Conservation (phyloP, 208 protist genomes). For the Leishmania braziliensis region DNA sequence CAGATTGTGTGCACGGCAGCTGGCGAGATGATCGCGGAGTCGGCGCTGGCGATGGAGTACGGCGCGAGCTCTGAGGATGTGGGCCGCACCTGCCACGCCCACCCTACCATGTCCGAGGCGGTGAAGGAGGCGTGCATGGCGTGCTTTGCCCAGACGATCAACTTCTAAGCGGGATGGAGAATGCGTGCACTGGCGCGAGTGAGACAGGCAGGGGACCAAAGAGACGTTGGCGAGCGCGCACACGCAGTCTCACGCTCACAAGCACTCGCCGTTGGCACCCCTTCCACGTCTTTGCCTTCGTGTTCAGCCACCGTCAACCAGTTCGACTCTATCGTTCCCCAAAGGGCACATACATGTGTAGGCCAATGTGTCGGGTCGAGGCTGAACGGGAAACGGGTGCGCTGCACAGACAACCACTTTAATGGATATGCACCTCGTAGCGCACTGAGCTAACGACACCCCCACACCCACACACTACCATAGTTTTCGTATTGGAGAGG, state of each 20-base stretch:
- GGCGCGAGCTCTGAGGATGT: slow-evolving; percentile 97
- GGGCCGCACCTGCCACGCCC: slow-evolving; percentile 98
- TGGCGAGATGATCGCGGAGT: slow-evolving; percentile 98
- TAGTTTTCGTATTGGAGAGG: background rate
- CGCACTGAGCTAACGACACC: background rate
- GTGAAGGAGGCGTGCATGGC: slow-evolving; percentile 99
- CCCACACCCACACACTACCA: background rate
- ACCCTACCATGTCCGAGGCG: slow-evolving; percentile 98
- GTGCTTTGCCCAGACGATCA: slow-evolving; percentile 97
- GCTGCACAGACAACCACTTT: background rate
- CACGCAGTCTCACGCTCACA: background rate
- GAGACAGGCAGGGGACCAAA: background rate
- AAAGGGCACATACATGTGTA: background rate
- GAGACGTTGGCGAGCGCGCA: background rate
- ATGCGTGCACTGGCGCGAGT: background rate
- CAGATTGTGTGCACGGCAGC: slow-evolving; percentile 97
- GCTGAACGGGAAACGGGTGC: background rate
- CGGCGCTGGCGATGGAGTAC: slow-evolving; percentile 98
- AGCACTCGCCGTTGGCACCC: background rate
- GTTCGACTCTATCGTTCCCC: background rate
- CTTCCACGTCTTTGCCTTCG: background rate
- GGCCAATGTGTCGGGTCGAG: background rate
- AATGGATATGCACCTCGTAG: background rate
- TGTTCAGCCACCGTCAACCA: background rate
- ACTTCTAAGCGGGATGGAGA: slow-evolving; percentile 88